phyloP scores from a whole-genome alignment of 208 protist genomes.

The Novymonas esmeraldas region DNA sequence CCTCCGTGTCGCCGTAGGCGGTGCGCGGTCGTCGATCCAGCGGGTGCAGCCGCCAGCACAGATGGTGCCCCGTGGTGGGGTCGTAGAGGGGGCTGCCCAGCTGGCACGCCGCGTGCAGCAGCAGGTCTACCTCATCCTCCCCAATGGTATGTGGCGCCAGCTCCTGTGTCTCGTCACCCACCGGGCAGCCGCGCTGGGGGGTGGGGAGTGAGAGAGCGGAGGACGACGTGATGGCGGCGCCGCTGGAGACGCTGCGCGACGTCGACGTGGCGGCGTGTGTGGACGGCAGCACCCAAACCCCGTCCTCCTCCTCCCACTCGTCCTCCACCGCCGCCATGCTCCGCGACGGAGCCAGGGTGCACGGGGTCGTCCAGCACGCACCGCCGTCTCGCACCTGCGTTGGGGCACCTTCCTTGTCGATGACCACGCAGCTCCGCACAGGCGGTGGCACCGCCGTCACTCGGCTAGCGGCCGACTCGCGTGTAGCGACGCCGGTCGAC shows the following conservation, averaged over 20 bases:
- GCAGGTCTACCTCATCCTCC: conserved; percentile 25
- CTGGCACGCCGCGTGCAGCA: conserved; percentile 38
- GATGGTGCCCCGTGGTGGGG: conserved; percentile 52
- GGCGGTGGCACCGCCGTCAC: background rate
- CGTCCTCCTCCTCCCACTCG: no score
- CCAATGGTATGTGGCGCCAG: background rate
- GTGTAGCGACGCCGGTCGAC: background rate
- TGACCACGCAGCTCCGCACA: background rate
- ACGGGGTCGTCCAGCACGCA: background rate
- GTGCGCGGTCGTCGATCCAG: conserved; percentile 32
- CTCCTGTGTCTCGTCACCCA: conserved; percentile 22
- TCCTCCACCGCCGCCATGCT: background rate
- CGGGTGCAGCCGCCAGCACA: conserved; percentile 69
- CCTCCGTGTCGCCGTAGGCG: conserved; percentile 62
- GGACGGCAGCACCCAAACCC: background rate
- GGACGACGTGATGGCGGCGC: conserved; percentile 5
- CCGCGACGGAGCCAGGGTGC: background rate
- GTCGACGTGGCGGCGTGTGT: conserved; percentile 24
- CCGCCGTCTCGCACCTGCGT: background rate
- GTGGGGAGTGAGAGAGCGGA: conserved; percentile 1
- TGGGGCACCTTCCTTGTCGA: background rate
- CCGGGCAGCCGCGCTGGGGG: background rate
- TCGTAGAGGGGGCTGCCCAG: conserved; percentile 83
- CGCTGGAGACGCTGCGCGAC: conserved; percentile 12
- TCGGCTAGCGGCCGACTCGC: conserved; percentile 5